A percentile compares a stretch with the other conserved stretches of the same genome.
Evolutionary conservation across 495 filamentous ascomycete genomes (phyloP).

Genomic region (Aspergillus sclerotiicarbonarius): DNA sequence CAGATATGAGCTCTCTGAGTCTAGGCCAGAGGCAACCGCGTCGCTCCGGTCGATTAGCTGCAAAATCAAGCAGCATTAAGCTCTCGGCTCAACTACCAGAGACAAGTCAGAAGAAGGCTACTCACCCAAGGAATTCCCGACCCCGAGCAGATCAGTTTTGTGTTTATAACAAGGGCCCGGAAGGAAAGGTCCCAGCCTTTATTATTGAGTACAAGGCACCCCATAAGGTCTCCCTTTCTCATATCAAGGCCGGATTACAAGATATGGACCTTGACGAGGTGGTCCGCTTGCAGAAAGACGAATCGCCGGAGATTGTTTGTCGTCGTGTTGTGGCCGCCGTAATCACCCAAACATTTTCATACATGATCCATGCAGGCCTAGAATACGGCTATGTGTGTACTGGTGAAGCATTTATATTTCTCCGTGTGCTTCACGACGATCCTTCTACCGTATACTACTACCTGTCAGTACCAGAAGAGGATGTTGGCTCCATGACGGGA

Average conservation of each 20-base stretch:
- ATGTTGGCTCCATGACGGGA: slow-evolving; percentile 23
- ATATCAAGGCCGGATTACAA: slow-evolving; percentile 22
- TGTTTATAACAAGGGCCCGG: slow-evolving; percentile 33
- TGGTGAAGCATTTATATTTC: slow-evolving; percentile 44
- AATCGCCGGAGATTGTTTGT: slow-evolving; percentile 12
- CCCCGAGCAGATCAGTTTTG: slow-evolving; percentile 42
- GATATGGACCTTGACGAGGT: slow-evolving; percentile 24
- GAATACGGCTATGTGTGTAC: slow-evolving; percentile 44
- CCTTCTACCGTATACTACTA: slow-evolving; percentile 37
- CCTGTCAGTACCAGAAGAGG: slow-evolving; percentile 37
- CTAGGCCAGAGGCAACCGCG: slow-evolving; percentile 4
- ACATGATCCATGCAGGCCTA: slow-evolving; percentile 39
- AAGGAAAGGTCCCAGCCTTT: slow-evolving; percentile 25
- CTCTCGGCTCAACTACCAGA: background rate
- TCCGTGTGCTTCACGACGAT: slow-evolving; percentile 38
- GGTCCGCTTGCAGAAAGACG: slow-evolving; percentile 9
- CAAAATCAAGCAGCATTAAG: background rate
- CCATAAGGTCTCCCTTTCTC: slow-evolving; percentile 34
- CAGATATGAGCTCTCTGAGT: slow-evolving; percentile 9
- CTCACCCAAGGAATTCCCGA: slow-evolving; percentile 2
- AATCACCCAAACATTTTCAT: slow-evolving; percentile 43
- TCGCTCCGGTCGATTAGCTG: slow-evolving; percentile 8
- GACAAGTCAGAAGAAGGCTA: slow-evolving; percentile 1
- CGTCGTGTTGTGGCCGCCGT: slow-evolving; percentile 25
- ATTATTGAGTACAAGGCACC: slow-evolving; percentile 46